Evolutionary conservation across 177 flowering plant genomes (phyloP).

Genomic region (Vitis hybrid): DNA sequence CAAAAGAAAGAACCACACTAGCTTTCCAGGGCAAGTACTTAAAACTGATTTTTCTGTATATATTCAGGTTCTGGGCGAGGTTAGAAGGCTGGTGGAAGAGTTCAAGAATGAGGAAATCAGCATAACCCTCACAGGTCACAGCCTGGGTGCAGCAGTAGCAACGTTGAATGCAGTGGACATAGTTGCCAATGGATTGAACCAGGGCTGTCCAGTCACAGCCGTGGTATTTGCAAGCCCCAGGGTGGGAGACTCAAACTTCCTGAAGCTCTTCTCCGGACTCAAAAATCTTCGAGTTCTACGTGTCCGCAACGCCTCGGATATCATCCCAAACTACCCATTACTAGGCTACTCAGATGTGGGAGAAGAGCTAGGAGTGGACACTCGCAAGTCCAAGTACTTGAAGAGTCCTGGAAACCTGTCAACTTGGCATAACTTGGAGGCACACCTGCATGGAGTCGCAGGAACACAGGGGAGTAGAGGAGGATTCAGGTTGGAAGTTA

Average conservation of each 20-base stretch:
- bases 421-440: conserved; percentile 68
- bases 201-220: conserved; percentile 59
- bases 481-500: conserved; percentile 56
- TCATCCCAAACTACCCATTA: conserved; percentile 70
- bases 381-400: conserved; percentile 53
- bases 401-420: conserved; percentile 49
- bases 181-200: conserved; percentile 57
- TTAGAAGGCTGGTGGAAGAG: conserved; percentile 55
- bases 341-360: conserved; percentile 65
- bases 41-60: too few relatives aligned
- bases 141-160: conserved; percentile 80
- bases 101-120: conserved; percentile 79
- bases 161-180: conserved; percentile 77
- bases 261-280: conserved; percentile 22
- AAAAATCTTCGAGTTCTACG: conserved; percentile 45
- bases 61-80: conserved; percentile 63
- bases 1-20: not conserved
- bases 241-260: conserved; percentile 68
- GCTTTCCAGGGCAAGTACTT: too few relatives aligned
- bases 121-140: conserved; percentile 81
- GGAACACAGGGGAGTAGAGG: conserved; percentile 63
- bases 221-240: conserved; percentile 70
- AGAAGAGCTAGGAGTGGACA: conserved; percentile 55
- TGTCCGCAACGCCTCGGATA: conserved; percentile 47
- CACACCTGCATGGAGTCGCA: conserved; percentile 62